Evolutionary conservation across 768 basidiomycete genomes (phyloP).

Genomic region (Termitomyces sp.): DNA sequence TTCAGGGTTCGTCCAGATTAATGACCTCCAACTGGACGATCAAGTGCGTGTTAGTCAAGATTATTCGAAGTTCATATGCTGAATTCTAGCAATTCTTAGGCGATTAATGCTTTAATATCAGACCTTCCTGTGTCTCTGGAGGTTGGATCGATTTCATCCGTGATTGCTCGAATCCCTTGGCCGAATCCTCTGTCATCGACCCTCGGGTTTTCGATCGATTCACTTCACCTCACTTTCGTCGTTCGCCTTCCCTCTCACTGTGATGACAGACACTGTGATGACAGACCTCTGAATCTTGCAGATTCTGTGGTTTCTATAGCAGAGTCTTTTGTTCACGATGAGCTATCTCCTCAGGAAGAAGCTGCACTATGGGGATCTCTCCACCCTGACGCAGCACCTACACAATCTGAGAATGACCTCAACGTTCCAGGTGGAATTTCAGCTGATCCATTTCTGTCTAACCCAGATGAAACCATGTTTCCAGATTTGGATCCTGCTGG

Average conservation of each 20-base stretch:
- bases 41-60: conserved; percentile 45
- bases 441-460: conserved; percentile 40
- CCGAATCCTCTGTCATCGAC: conserved; percentile 78
- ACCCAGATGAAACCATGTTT: conserved; percentile 36
- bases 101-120: conserved; percentile 70
- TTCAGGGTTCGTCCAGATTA: conserved; percentile 85
- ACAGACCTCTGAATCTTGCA: conserved; percentile 46
- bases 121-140: conserved; percentile 66
- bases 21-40: conserved; percentile 75
- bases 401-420: conserved; percentile 28
- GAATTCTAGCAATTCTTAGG: conserved; percentile 32
- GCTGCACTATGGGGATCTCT: conserved; percentile 69
- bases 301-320: conserved; percentile 74
- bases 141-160: conserved; percentile 69
- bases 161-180: conserved; percentile 81
- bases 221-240: conserved; percentile 66
- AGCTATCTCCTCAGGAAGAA: conserved; percentile 71
- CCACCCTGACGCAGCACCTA: conserved; percentile 37
- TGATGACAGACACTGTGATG: conserved; percentile 19
- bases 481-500: conserved; percentile 64
- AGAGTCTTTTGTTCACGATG: conserved; percentile 80
- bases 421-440: conserved; percentile 68
- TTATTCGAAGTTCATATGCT: conserved; percentile 4
- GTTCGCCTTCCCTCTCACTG: conserved; percentile 30
- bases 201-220: conserved; percentile 65